phyloP scores from a whole-genome alignment of 2,329 filamentous ascomycete genomes.

The Xylaria sp. region DNA sequence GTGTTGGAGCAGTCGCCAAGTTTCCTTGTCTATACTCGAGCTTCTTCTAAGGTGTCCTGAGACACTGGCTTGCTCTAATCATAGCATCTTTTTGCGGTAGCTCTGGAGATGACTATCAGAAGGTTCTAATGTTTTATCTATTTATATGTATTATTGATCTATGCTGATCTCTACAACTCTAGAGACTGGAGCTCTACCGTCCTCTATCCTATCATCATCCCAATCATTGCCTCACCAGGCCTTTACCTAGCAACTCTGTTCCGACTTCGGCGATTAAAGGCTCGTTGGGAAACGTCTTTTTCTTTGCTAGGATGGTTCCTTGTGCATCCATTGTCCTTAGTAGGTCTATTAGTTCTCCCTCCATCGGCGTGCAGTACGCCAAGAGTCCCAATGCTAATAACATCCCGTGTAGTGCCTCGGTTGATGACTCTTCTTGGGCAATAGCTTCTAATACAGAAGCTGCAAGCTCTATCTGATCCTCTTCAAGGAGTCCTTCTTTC shows the following conservation, averaged over 20 bases:
- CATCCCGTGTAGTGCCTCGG: conserved; percentile 80
- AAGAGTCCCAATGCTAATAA: conserved; percentile 81
- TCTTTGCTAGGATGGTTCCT: conserved; percentile 70
- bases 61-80: background rate
- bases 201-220: background rate
- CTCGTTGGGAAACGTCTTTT: conserved; percentile 66
- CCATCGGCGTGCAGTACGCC: conserved; percentile 74
- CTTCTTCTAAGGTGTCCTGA: background rate
- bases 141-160: background rate
- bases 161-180: background rate
- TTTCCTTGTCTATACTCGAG: background rate
- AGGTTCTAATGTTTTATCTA: background rate
- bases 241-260: conserved; percentile 62
- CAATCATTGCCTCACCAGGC: conserved; percentile 53
- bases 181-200: background rate
- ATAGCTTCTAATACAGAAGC: conserved; percentile 84
- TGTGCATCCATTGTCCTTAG: conserved; percentile 80
- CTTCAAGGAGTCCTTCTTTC: conserved; percentile 70
- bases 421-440: conserved; percentile 66
- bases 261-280: conserved; percentile 68
- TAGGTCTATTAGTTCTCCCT: conserved; percentile 84
- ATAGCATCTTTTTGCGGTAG: background rate
- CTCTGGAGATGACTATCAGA: too few relatives aligned
- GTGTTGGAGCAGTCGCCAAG: background rate
- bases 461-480: conserved; percentile 81